Evolutionary conservation across 2,329 filamentous ascomycete species (phyloP).

Genomic region (Epichloe aotearoae): DNA sequence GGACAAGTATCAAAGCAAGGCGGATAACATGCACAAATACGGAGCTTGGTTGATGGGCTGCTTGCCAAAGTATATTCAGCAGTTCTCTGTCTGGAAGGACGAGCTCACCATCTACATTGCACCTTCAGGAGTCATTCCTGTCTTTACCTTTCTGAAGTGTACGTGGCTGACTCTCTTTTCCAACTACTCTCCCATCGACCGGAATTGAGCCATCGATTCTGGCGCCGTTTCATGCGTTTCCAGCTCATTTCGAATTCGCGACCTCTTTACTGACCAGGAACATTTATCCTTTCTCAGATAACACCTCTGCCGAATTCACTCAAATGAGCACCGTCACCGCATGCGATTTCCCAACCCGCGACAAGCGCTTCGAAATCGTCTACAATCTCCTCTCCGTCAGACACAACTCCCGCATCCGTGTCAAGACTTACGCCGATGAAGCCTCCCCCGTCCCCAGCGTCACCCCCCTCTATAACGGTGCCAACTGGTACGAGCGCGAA

Average conservation of each 20-base stretch:
- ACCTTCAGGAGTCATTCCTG: slow-evolving; percentile 75
- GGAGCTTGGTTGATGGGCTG: slow-evolving; percentile 95
- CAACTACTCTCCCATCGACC: neutral
- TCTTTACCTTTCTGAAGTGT: slow-evolving; percentile 88
- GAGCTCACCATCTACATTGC: slow-evolving; percentile 91
- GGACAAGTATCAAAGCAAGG: slow-evolving; percentile 83
- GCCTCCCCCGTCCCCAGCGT: slow-evolving; percentile 89
- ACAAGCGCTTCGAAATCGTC: slow-evolving; percentile 93
- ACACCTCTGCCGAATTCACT: slow-evolving; percentile 94
- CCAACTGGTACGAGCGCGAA: slow-evolving; percentile 98
- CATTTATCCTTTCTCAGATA: slow-evolving; percentile 39
- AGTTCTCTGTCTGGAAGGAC: slow-evolving; percentile 99
- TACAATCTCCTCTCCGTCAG: slow-evolving; percentile 95
- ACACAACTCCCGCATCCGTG: slow-evolving; percentile 90
- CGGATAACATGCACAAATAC: slow-evolving; percentile 82
- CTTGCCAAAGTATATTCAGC: slow-evolving; percentile 94
- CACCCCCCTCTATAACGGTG: slow-evolving; percentile 79
- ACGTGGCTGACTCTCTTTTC: slow-evolving; percentile 9
- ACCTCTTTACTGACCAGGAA: neutral
- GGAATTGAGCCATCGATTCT: neutral
- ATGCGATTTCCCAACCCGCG: slow-evolving; percentile 88
- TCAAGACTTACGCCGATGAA: slow-evolving; percentile 98
- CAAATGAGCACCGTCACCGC: slow-evolving; percentile 86
- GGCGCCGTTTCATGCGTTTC: neutral
- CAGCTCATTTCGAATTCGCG: neutral